Evolutionary conservation across 371 early-diverging fungal genomes (phyloP), one percentile per base, ranked within the genome.

Genomic region (Rhizopus delemar): DNA sequence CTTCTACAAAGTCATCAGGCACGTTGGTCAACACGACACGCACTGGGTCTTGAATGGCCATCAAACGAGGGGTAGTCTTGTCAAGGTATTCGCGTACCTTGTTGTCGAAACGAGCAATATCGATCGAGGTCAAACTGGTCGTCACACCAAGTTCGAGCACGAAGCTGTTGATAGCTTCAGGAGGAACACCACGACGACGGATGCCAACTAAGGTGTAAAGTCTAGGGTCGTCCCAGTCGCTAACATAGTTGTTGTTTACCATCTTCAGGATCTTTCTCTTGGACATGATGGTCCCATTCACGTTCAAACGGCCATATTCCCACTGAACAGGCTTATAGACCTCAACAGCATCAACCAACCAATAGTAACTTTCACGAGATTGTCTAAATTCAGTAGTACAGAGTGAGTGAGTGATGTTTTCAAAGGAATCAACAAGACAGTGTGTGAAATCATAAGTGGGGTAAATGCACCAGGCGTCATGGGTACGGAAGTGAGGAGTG

Each of bases 391-490:
- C 99, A 45, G 92, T 86, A 3, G 99, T 99, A 84, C 99, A 99
- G 62, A 99, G 90, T 16, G 99, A 98, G 74, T 99, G 99, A 2
- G 99, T 98, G 58, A 99, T 99, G 84, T 99, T 97, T 73, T 99
- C 99, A 63, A 99, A 90, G 4, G 99, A 99, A 76, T 99, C 99
- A 63, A 92, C 93, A 15, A 99, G 84, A 71, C 99, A 99, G 73
- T 99, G 99, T 4, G 99, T 97, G 76, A 90, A 99, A 78, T 99
- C 99, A 73, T 99, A 99, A 12, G 99, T 99, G 41, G 99, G 99
- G 77, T 99, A 99, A 70, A 99, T 92, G 68, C 96, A 88, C 97
- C 98, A 99, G 51, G 89, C 78, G 43, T 87, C 83, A 13, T 93
- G 96, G 8, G 99, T 97, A 55, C 96, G 90, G 70, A 88, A 90